Conservation (phyloP, 2,329 filamentous ascomycete species). For the Fonsecaea nubica region DNA sequence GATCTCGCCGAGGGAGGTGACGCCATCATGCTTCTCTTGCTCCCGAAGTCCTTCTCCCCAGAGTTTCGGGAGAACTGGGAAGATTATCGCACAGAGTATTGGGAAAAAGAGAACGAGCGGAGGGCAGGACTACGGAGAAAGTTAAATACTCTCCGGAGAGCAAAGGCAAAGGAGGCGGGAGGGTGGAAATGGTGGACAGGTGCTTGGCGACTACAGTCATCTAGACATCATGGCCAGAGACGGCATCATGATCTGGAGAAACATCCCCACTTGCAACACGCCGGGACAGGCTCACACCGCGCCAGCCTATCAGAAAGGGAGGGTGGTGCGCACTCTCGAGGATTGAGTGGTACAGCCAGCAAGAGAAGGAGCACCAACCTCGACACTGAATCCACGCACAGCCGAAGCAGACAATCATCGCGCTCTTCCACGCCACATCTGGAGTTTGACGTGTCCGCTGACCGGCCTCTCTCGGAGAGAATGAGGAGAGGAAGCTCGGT, state of each 20-base stretch:
- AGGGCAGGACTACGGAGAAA: conserved; percentile 74
- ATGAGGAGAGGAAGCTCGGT: conserved; percentile 39
- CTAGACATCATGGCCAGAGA: conserved; percentile 19
- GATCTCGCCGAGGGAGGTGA: conserved; percentile 90
- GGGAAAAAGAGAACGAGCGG: conserved; percentile 94
- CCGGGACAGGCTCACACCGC: conserved; percentile 19
- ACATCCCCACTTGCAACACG: conserved; percentile 41
- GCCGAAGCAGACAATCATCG: conserved; percentile 36
- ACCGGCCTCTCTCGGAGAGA: conserved; percentile 29
- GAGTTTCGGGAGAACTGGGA: conserved; percentile 98
- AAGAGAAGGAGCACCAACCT: conserved; percentile 20
- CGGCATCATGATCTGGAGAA: conserved; percentile 41
- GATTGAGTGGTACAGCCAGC: conserved; percentile 14
- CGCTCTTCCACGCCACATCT: conserved; percentile 39
- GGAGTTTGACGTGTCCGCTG: conserved; percentile 31
- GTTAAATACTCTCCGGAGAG: conserved; percentile 70
- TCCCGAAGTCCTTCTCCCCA: conserved; percentile 93
- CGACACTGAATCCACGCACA: conserved; percentile 36
- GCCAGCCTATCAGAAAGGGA: conserved; percentile 29
- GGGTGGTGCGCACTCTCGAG: background rate
- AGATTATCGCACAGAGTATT: conserved; percentile 89
- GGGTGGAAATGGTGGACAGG: conserved; percentile 88
- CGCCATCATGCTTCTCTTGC: conserved; percentile 84
- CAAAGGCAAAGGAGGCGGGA: conserved; percentile 69
- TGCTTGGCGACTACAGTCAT: conserved; percentile 58